Evolutionary conservation across 371 early-diverging fungal genomes (phyloP).

Genomic region (Umbelopsis sp.): DNA sequence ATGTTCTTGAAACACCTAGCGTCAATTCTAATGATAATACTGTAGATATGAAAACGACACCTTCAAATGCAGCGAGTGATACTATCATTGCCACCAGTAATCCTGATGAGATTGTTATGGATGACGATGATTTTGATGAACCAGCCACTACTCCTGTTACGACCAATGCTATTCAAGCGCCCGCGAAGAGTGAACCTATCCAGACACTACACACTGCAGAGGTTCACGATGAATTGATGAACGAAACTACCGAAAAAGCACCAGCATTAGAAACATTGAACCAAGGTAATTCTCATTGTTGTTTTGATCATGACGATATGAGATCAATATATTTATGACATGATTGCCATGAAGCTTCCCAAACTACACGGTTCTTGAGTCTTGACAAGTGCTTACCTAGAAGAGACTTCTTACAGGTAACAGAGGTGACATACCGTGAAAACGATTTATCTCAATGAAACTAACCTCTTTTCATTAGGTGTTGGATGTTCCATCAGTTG

Average conservation of each 20-base stretch:
- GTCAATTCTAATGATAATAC: constrained; percentile 45
- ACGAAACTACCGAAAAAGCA: constrained; percentile 3
- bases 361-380: constrained; percentile 61
- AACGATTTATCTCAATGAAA: too few species aligned
- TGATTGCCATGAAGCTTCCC: constrained; percentile 1
- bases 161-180: background rate
- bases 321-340: too few species aligned
- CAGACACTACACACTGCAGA: background rate
- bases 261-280: background rate
- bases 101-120: constrained; percentile 18
- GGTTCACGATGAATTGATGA: background rate
- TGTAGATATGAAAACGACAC: constrained; percentile 40
- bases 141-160: too few species aligned
- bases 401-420: constrained; percentile 64
- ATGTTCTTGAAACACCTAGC: constrained; percentile 17
- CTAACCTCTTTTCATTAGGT: constrained; percentile 35
- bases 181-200: too few species aligned
- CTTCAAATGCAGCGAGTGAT: constrained; percentile 15
- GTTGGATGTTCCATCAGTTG: constrained; percentile 59
- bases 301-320: too few species aligned
- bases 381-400: constrained; percentile 72
- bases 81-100: background rate
- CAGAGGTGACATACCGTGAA: background rate
- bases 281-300: background rate
- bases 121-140: background rate